Base-by-base conservation (phyloP, 345 rosid genomes). In the Microcos paniculata region DNA sequence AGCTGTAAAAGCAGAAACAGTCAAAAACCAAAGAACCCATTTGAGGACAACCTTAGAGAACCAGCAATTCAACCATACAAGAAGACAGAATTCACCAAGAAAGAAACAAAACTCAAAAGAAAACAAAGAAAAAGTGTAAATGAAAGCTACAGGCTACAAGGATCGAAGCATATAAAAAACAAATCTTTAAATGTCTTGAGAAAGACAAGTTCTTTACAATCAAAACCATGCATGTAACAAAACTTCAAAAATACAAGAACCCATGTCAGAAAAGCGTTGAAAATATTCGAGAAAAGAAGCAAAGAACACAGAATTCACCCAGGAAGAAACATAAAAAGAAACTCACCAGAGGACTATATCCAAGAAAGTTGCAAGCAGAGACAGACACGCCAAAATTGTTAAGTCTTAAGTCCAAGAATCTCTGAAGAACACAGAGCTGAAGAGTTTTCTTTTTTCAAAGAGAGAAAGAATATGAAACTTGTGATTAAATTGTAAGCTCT, bases 261-360 rank as follows among this genome's bases (percentile, higher is more conserved):
- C 21, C 55, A 46, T 45, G 45, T 45, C 38, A 67, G 38, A 45
- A 3, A 67, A 66, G 45, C 6, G 21, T 23, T 66, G 0, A 30
- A 46, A 67, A 45, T 26, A 35, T 6, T 24, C 7, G 14, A 48
- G 16, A 48, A 48, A 43, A 23, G 4, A 51, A 24, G 53, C 70
- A 43, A 65, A 31, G n/a, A 35, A 33, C 28, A 38, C 15, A 21
- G 48, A 63, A 40, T 38, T 63, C 42, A 61, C 26, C 24, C 31
- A 42, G 18, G 13, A n/a, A 68, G 13, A 68, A 16, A 49, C n/a
- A 19, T 26, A 45, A 67, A 28, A 67, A 35, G 2, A 13, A 46
- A 46, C 71, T 67, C 40, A 68, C 72, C 72, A 28, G 56, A 46
- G 40, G 55, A 67, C 3, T 8, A 26, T 68, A 26, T 26, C 72